Conservation (phyloP, 306 rosid species). For the Hippophae tibetana region DNA sequence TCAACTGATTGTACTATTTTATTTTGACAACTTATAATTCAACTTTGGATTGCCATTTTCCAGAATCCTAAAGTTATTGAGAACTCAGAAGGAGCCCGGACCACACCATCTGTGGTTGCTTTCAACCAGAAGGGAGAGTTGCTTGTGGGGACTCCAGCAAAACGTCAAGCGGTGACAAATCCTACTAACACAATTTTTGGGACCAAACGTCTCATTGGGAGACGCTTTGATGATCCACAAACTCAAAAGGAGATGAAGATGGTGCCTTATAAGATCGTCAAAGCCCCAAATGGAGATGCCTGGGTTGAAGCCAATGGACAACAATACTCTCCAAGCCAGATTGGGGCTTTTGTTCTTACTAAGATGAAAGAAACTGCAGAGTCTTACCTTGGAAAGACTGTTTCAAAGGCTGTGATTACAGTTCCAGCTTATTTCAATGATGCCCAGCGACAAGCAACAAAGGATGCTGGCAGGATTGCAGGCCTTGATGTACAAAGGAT, state of each 20-base stretch:
- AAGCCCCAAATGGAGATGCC: constrained; percentile 90
- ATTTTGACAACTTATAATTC: not conserved
- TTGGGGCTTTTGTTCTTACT: constrained; percentile 77
- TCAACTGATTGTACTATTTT: not conserved
- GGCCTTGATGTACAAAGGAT: constrained; percentile 93
- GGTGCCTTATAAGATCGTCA: constrained; percentile 90
- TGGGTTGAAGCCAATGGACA: constrained; percentile 97
- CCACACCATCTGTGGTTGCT: constrained; percentile 95
- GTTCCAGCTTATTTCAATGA: constrained; percentile 96
- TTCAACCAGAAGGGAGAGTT: constrained; percentile 87
- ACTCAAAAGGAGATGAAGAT: constrained; percentile 96
- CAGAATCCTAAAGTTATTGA: constrained; percentile 84
- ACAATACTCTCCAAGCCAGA: constrained; percentile 82
- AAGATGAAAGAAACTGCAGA: constrained; percentile 96
- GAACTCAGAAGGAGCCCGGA: constrained; percentile 81
- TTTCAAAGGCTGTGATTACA: constrained; percentile 74
- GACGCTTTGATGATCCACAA: constrained; percentile 82
- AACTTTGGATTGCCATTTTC: not conserved
- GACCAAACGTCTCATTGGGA: constrained; percentile 84
- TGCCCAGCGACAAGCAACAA: constrained; percentile 89
- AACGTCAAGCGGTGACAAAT: constrained; percentile 88
- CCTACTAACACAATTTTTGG: constrained; percentile 83
- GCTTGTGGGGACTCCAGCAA: constrained; percentile 93
- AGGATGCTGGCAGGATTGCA: constrained; percentile 91
- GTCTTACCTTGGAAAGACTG: constrained; percentile 73